phyloP scores from a whole-genome alignment of 1,284 basidiomycete genomes.

The Calocybe gambosa region DNA sequence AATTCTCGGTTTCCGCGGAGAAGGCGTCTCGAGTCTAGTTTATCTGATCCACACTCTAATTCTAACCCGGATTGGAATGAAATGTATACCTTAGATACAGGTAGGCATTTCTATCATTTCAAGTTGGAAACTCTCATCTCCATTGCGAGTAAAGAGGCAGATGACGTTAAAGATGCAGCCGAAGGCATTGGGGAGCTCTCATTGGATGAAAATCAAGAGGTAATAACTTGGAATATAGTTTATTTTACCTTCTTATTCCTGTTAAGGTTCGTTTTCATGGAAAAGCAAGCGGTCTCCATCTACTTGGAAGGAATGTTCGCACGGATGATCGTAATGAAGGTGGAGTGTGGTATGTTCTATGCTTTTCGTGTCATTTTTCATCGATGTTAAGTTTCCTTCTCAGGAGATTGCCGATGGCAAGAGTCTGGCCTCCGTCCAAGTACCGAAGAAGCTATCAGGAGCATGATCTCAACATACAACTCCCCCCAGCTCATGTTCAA shows the following conservation, averaged over 20 bases:
- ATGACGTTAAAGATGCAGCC: slow-evolving; percentile 44
- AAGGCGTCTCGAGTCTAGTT: slow-evolving; percentile 31
- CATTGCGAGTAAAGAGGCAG: slow-evolving; percentile 28
- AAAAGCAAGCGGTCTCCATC: slow-evolving; percentile 68
- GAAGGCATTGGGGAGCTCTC: slow-evolving; percentile 69
- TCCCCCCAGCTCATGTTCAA: slow-evolving; percentile 58
- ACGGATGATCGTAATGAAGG: slow-evolving; percentile 65
- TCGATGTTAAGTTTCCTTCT: slow-evolving; percentile 1
- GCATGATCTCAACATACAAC: slow-evolving; percentile 36
- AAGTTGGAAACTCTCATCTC: neutral
- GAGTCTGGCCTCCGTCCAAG: slow-evolving; percentile 61
- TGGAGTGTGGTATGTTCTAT: slow-evolving; percentile 58
- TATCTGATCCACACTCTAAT: slow-evolving; percentile 19
- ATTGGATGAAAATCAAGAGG: slow-evolving; percentile 77
- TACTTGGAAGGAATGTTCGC: slow-evolving; percentile 61
- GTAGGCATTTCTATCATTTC: slow-evolving; percentile 20
- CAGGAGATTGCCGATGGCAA: slow-evolving; percentile 73
- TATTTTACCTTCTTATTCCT: neutral
- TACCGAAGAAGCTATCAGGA: slow-evolving; percentile 36
- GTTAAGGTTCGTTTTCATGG: slow-evolving; percentile 70
- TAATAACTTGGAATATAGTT: slow-evolving; percentile 20
- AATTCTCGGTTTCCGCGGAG: slow-evolving; percentile 25
- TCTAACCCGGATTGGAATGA: slow-evolving; percentile 40
- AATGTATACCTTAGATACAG: slow-evolving; percentile 49
- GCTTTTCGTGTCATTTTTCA: slow-evolving; percentile 3